Base-by-base conservation (phyloP, 2,329 filamentous ascomycete genomes). In the Sporothrix variecibatus region DNA sequence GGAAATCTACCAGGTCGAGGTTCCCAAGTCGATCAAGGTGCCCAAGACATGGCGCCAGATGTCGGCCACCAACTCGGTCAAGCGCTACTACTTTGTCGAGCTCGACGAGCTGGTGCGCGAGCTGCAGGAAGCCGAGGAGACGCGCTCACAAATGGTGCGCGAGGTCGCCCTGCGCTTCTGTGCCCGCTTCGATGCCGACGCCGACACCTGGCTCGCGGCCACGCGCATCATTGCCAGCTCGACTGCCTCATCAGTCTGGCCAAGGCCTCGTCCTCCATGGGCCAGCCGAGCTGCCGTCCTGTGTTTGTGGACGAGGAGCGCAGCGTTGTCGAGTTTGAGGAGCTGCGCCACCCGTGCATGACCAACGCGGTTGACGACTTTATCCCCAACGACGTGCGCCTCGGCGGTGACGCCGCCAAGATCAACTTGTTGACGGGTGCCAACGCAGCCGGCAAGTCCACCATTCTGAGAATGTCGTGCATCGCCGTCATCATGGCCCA, bases 401-500 rank as follows among this genome's bases (percentile, higher is more conserved):
- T 99, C 2, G 96, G 96, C 75, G 96, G 96, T 6, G 86, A 91
- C 11, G 86, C 87, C 8, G 87, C 94, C 72, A 98, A 95, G 79
- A 95, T 99, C 78, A 94, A 93, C 78, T 86, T 99, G 40, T 88
- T 99, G 53, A 99, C 96, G 1, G 96, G 96, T 81, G 96, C 96
- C 75, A 99, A 99, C 80, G 96, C 96, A 9, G 96, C 96, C 68
- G 96, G 96, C 80, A 99, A 99, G 84, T 98, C 96, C 1, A 99
- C 96, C 0, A 90, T 99, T 60, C 88, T 99, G 43, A 91, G 96
- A 80, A 98, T 98, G 96, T 97, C 95, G 2, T 99, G 96, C 79
- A 91, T 96, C 67, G 96, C 96, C 0, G 95, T 98, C 69, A 98
- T 99, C 78, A 95, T 99, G 90, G 96, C 96, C 0, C 96, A 99